These are phyloP conservation scores for Colletotrichum truncatum DNA, from an alignment of 2,329 filamentous ascomycete species.

Conservation along the genomic window DNA sequence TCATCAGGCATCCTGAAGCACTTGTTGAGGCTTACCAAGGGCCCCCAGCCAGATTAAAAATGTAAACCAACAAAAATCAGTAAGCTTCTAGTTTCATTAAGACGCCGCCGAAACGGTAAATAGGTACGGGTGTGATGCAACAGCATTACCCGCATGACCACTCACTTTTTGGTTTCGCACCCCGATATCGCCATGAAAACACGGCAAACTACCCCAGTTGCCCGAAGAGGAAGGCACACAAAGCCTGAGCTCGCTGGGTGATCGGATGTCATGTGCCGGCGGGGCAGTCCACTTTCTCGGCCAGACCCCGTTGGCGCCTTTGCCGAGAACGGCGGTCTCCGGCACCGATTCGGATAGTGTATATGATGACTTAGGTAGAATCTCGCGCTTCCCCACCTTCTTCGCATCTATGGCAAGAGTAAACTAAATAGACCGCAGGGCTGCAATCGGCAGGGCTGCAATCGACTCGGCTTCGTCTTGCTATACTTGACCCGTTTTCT, in stretches of 20 bases:
- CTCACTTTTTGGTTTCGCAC: background rate
- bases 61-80: background rate
- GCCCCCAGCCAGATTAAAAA: background rate
- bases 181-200: constrained; percentile 14
- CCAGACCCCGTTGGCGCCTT: background rate
- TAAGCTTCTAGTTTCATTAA: background rate
- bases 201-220: background rate
- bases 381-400: background rate
- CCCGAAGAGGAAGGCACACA: background rate
- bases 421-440: background rate
- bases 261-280: constrained; percentile 8
- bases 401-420: background rate
- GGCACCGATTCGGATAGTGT: constrained; percentile 5
- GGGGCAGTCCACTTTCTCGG: constrained; percentile 24
- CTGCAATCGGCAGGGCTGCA: background rate
- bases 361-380: background rate
- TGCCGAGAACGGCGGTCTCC: constrained; percentile 9
- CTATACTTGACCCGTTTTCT: no score
- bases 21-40: background rate
- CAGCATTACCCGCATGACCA: background rate
- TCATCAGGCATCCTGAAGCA: background rate
- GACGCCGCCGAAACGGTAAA: background rate
- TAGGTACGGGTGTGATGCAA: background rate
- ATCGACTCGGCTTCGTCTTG: no score
- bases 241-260: background rate